Conservation (phyloP, 768 basidiomycete species). For the Amanita jacksonii region DNA sequence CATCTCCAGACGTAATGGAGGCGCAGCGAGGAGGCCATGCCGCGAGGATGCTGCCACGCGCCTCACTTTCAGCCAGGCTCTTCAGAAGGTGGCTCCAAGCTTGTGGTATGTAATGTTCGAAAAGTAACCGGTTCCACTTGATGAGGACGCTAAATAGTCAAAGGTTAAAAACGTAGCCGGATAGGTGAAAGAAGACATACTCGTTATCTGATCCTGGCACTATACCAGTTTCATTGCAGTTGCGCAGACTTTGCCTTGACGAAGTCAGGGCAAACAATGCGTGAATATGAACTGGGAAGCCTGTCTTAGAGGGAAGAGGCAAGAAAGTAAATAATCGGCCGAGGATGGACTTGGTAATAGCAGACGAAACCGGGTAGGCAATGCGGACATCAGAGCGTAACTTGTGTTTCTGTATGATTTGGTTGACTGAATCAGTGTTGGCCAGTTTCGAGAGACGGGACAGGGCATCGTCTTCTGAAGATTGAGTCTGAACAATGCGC, state of each 20-base stretch:
- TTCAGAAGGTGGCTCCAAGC: slow-evolving; percentile 31
- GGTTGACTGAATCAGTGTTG: background rate
- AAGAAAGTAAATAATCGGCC: slow-evolving; percentile 42
- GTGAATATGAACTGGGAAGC: slow-evolving; percentile 37
- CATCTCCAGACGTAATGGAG: slow-evolving; percentile 26
- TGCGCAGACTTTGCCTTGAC: slow-evolving; percentile 35
- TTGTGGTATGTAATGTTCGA: slow-evolving; percentile 33
- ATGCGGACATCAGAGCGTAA: slow-evolving; percentile 27
- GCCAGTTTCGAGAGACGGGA: slow-evolving; percentile 1
- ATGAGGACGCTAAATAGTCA: slow-evolving; percentile 30
- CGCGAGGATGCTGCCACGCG: slow-evolving; percentile 22
- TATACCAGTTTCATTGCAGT: slow-evolving; percentile 29
- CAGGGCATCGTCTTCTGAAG: slow-evolving; percentile 2
- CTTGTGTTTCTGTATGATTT: slow-evolving; percentile 28
- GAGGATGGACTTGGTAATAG: slow-evolving; percentile 9
- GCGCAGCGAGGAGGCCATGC: slow-evolving; percentile 31
- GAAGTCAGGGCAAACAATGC: slow-evolving; percentile 36
- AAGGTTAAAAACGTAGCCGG: background rate
- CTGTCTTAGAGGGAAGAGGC: slow-evolving; percentile 35
- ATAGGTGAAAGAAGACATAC: no score
- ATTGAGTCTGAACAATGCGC: slow-evolving; percentile 22
- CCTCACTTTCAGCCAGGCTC: slow-evolving; percentile 17
- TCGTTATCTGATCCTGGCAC: slow-evolving; percentile 29
- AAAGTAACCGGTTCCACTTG: slow-evolving; percentile 39
- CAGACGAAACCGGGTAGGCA: slow-evolving; percentile 23